These are phyloP conservation scores for Alternaria angustiovoidea DNA, from an alignment of 2,329 filamentous ascomycete genomes.

Conservation along the genomic window DNA sequence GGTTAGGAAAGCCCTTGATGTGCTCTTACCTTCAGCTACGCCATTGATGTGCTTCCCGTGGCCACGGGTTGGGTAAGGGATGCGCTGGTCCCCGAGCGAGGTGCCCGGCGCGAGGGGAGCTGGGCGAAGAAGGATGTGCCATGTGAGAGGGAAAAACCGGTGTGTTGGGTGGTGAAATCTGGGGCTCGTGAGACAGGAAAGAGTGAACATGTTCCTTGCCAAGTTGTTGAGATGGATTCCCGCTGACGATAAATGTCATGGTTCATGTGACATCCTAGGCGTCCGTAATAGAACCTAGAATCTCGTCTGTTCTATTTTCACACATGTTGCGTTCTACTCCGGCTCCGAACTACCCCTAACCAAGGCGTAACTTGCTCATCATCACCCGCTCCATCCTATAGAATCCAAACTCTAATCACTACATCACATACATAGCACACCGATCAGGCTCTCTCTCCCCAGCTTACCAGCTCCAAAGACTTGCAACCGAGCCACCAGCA, in stretches of 20 bases:
- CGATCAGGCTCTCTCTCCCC: background rate
- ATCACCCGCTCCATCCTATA: background rate
- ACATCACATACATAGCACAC: conserved; percentile 1
- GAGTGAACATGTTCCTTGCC: background rate
- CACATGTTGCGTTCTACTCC: background rate
- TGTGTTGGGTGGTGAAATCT: background rate
- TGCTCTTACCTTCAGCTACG: background rate
- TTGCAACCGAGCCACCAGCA: background rate
- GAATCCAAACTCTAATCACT: background rate
- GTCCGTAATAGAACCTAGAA: background rate
- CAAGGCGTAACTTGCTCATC: background rate
- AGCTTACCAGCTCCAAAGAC: background rate
- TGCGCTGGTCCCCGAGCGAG: background rate
- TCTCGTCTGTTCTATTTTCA: background rate
- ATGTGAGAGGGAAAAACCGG: background rate
- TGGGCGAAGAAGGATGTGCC: background rate
- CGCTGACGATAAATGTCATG: background rate
- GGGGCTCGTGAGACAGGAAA: background rate
- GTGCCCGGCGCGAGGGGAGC: background rate
- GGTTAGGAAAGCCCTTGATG: background rate
- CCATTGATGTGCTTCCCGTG: conserved; percentile 3
- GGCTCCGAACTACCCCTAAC: background rate
- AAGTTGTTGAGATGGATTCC: background rate
- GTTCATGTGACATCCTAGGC: background rate
- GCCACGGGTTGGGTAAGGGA: conserved; percentile 1